A percentile compares a stretch with the other conserved stretches of the same genome.
Evolutionary conservation across 805 yeast genomes (phyloP).

Genomic region (Teunomyces pallodes): DNA sequence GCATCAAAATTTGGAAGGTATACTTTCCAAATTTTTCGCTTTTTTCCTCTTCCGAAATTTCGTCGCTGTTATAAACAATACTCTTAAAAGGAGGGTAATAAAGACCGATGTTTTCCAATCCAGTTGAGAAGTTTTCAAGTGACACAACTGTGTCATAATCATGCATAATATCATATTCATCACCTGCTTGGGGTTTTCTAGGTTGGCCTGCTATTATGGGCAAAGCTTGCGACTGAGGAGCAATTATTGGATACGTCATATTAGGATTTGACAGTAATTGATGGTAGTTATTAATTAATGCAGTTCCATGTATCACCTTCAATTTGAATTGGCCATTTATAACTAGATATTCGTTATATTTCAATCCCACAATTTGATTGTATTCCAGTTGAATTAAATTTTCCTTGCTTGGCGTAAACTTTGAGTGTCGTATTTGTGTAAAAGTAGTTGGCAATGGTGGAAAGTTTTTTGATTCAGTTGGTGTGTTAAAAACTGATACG

Average conservation of each 20-base stretch:
- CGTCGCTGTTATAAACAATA: conserved; percentile 24
- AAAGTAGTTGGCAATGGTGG: not conserved
- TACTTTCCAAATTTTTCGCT: conserved; percentile 15
- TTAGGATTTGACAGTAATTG: conserved; percentile 22
- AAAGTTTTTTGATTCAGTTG: not conserved
- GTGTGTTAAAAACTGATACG: not conserved
- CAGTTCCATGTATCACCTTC: conserved; percentile 46
- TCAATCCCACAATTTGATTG: conserved; percentile 41
- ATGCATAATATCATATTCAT: not conserved
- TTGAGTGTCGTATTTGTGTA: conserved; percentile 22
- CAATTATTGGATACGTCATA: conserved; percentile 20
- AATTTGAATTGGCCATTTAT: conserved; percentile 48
- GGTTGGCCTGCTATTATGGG: conserved; percentile 48
- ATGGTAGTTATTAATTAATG: conserved; percentile 41
- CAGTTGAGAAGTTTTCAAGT: conserved; percentile 36
- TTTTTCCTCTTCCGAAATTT: conserved; percentile 1
- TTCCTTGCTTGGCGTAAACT: conserved; percentile 35
- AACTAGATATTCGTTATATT: conserved; percentile 39
- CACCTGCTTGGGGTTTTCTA: conserved; percentile 24
- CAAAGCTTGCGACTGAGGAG: conserved; percentile 33
- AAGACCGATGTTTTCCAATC: conserved; percentile 43
- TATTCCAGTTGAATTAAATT: conserved; percentile 33
- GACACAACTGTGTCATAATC: conserved; percentile 30
- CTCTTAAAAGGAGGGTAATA: conserved; percentile 47
- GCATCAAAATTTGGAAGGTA: conserved; percentile 37